Base-by-base conservation (phyloP, 768 basidiomycete species). In the Pilatotrama ljubarskyi region DNA sequence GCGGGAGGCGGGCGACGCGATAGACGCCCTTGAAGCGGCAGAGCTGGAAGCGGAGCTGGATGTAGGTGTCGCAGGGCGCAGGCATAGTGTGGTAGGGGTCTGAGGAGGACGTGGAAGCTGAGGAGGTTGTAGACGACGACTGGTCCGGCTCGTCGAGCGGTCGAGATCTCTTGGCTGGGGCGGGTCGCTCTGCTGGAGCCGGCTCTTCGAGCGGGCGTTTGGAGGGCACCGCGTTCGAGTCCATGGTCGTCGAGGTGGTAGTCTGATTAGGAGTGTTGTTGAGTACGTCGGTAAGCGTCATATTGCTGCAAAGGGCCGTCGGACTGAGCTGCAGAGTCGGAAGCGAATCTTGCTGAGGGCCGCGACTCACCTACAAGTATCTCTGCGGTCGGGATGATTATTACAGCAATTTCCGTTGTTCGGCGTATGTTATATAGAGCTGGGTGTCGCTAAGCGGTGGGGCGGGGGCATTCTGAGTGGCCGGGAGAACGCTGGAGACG, bases 41-140 rank as follows among this genome's bases (percentile, higher is more conserved):
- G 29, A 62, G 70, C 60, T 72, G 71, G 40, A 74, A 69, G 50
- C 71, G 69, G 14, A 73, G 69, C 29, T 69, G 59, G 40, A 73
- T 68, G 61, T 66, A 72, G 25, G 62, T 48, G 26, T 51, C 41
- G 40, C 51, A 41, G 49, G 60, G 49, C 5, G 53, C 22, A 7
- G 54, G 60, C 10, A 53, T 7, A 17, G 32, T 10, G 41, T 20
- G 14, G n/a, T 29, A 3, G 5, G 32, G 29, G 18, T 36, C 17
- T n/a, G 42, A 25, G 1, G 29, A 6, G 3, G 11, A 14, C 17
- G 6, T n/a, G 38, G 38, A 49, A 7, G 29, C 7, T 25, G 44
- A 29, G 18, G 24, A 10, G 24, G 44, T 11, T 4, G 32, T 18
- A 3, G 47, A 18, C 3, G 29, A 6, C 5, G 38, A 40, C 38